Base-by-base conservation (phyloP, 1,284 basidiomycete species). In the Ustilago crameri region DNA sequence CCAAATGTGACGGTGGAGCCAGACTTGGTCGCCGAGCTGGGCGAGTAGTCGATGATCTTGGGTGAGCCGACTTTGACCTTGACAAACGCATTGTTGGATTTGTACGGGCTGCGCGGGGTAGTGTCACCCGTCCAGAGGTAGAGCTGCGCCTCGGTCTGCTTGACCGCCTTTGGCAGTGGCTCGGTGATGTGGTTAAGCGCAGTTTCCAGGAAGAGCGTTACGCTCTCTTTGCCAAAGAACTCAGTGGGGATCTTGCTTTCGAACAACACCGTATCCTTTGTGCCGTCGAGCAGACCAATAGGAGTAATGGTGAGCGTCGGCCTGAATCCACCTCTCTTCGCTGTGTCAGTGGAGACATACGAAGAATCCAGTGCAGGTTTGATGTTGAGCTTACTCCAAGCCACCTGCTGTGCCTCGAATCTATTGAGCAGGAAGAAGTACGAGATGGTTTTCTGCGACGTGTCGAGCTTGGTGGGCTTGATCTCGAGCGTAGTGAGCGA, bases 1-100 rank as follows among this genome's bases (percentile, higher is more conserved):
- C 95, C 95, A 73, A 93, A 94, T 3, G 91, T 93, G 56, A 97
- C 84, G 1, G 90, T 91, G 7, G 90, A 86, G 30, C 91, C 91
- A 23, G 90, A 88, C 83, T 91, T 92, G 55, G 91, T 90, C 14
- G 84, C 86, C 58, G 87, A 81, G 2, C 12, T 23, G 2, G 91
- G 51, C 42, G 51, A 56, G 32, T 40, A 70, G 50, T 73, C 70
- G 46, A 72, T 17, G 40, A 74, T 76, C 34, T 51, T 51, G 20
- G 61, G 52, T 9, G 61, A 51, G 23, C 54, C 51, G 24, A 51
- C 44, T 50, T 71, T 24, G 51, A 96, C 85, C 85, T 95, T 95
- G 38, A 92, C 91, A 37, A 92, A 87, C 82, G 93, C 93, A 20
- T 91, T 88, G 49, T 87, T 84, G n/a, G 91, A 93, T 27, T 86